Evolutionary conservation across 73 alveolate genomes (phyloP).

Genomic region (Paramecium caudatum): DNA sequence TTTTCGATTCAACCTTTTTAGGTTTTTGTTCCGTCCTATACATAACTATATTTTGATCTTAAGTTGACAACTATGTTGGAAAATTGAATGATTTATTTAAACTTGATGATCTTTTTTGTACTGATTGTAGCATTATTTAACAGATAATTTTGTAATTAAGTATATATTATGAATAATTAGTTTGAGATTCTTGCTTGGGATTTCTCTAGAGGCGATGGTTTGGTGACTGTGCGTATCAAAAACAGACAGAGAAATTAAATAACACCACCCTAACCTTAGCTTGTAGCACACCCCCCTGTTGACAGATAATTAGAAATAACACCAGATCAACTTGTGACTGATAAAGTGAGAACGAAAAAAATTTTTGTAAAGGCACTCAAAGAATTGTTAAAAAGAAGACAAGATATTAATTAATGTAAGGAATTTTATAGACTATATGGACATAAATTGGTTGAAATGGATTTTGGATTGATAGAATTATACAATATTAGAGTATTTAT

Average conservation of each 20-base stretch:
- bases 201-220: neutral
- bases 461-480: slow-evolving; percentile 12
- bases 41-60: neutral
- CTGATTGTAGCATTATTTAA: slow-evolving; percentile 26
- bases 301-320: too few species aligned
- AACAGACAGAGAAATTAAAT: neutral
- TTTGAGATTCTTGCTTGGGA: neutral
- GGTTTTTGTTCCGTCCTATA: neutral
- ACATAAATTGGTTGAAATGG: neutral
- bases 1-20: slow-evolving; percentile 20
- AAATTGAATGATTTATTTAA: slow-evolving; percentile 4
- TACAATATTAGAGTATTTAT: neutral
- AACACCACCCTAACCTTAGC: too few species aligned
- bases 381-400: neutral
- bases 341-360: neutral
- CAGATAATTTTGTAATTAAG: slow-evolving; percentile 25
- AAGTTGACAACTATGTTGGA: neutral
- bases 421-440: slow-evolving; percentile 37
- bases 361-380: neutral
- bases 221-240: neutral
- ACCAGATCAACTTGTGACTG: too few species aligned
- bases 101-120: slow-evolving; percentile 48
- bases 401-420: neutral
- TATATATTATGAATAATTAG: too few species aligned
- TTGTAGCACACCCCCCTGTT: too few species aligned